Conservation (phyloP, 805 yeast species). For the Ogataea philodendri region DNA sequence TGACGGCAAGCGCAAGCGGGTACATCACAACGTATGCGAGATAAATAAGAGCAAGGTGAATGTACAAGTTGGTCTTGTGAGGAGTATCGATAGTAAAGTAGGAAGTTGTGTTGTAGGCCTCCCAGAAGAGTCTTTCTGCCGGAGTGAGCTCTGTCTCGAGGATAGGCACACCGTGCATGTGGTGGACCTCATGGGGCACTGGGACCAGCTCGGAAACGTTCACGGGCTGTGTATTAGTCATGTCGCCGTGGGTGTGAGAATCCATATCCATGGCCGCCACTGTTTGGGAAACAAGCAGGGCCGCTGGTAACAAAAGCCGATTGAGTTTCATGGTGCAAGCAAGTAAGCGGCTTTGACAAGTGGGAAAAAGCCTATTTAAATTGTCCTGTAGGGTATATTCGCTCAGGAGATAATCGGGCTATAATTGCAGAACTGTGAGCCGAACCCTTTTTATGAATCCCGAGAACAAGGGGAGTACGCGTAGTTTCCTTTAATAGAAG, state of each 20-base stretch:
- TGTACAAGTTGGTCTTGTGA: constrained; percentile 48
- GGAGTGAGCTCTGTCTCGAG: constrained; percentile 64
- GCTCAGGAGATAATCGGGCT: no score
- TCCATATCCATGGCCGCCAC: constrained; percentile 15
- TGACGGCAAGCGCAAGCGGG: constrained; percentile 66
- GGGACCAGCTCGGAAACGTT: constrained; percentile 31
- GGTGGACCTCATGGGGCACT: constrained; percentile 44
- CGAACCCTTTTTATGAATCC: no score
- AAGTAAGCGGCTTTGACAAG: no score
- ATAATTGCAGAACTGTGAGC: no score
- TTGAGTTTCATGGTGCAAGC: neutral
- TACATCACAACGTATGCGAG: constrained; percentile 52
- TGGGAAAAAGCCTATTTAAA: no score
- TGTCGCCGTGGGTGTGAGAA: constrained; percentile 1
- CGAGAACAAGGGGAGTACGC: no score
- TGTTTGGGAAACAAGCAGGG: constrained; percentile 1
- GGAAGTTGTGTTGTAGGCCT: constrained; percentile 70
- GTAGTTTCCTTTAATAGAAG: no score
- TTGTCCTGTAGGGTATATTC: no score
- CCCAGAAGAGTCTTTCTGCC: constrained; percentile 77
- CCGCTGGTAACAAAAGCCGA: constrained; percentile 1
- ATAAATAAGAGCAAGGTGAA: constrained; percentile 50
- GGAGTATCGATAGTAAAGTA: constrained; percentile 57
- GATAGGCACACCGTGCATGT: constrained; percentile 73
- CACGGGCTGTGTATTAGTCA: constrained; percentile 1